Evolutionary conservation across 768 basidiomycete genomes (phyloP), one percentile per base, ranked within the genome.

Genomic region (Phaffia australis): DNA sequence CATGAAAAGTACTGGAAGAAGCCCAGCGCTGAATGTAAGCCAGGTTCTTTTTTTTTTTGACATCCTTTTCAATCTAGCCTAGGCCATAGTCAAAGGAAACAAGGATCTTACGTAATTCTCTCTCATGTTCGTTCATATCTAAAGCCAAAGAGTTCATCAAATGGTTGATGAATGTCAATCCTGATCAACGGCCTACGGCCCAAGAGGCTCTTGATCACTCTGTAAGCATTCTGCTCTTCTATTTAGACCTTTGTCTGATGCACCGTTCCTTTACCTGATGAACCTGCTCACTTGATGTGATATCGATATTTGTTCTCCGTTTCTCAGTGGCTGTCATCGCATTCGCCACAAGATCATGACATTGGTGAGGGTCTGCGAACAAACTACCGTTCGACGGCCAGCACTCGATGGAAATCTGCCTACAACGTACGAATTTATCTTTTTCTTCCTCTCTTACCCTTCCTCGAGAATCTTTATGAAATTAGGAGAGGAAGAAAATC

Each of bases 1-100:
- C 94, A 97, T 70, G 88, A 92, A 32, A 81, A 85, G 46, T 99
- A 92, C 69, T 99, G 95, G 95, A 83, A 84, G 76, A 95, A 94
- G 46, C 54, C 61, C 4, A 23, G 18, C 29, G 2, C 23, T 9
- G 35, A 64, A 21, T 14, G 16, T 56, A 21, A 7, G 35, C 9
- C 27, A 42, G 25, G 14, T 4, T 47, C 51, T 30, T 48, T 25
- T 18, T 19, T 29, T 47, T 47, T 47, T 25, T 3, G 56, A 7
- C 56, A 32, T 32, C 7, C 27, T 4, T n/a, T n/a, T 25, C 11
- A 27, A 21, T 52, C 35, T 47, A 4, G 1, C 11, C 46, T 48
- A 16, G 55, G 32, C n/a, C 55, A 25, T 60, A 23, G 6, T 60
- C 59, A 21, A 29, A 1, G 1, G 21, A 19, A n/a, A 18, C 16